Evolutionary conservation across 2,329 filamentous ascomycete species (phyloP), one percentile per base, ranked within the genome.

Genomic region (Penicillium paneum): DNA sequence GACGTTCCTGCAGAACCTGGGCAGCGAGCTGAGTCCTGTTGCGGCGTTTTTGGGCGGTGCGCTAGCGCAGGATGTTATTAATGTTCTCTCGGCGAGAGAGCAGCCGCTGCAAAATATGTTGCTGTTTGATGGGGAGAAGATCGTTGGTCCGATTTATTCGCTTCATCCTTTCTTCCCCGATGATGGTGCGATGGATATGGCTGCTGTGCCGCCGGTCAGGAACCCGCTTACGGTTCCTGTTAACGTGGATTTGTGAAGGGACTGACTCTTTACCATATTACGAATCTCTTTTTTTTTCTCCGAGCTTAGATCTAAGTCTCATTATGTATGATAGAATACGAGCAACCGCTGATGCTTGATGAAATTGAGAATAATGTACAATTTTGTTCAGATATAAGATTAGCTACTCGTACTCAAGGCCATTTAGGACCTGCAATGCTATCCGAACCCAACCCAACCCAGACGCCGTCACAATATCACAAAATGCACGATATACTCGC

Each of bases 101-200:
- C 94, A 97, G 73, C 94, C 94, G 0, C 88, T 99, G 39, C 94
- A 99, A 76, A 99, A 99, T 72, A 85, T 96, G 71, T 83, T 96
- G 46, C 79, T 97, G 19, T 96, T 97, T 66, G 91, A 97, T 71
- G 92, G 92, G 13, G 89, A 90, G 63, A 83, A 81, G 42, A 89
- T 90, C 73, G 83, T 89, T 61, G 90, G 88, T 0, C 85, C 85
- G 2, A 86, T 94, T 61, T 96, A 94, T 70, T 82, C 91, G 2
- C 78, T 97, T 39, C 90, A 95, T 68, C 90, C 91, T 0, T 79
- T 82, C 59, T 81, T 82, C 64, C 68, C 73, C 7, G 63, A 69
- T 1, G 66, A 67, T 10, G 59, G 21, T 66, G 38, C 63, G 62
- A 12, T 63, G 54, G 26, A 44, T n/a, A 52, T 71, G 26, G 59